phyloP scores from a whole-genome alignment of 108 stramenopile genomes.

The Skeletonema potamos region DNA sequence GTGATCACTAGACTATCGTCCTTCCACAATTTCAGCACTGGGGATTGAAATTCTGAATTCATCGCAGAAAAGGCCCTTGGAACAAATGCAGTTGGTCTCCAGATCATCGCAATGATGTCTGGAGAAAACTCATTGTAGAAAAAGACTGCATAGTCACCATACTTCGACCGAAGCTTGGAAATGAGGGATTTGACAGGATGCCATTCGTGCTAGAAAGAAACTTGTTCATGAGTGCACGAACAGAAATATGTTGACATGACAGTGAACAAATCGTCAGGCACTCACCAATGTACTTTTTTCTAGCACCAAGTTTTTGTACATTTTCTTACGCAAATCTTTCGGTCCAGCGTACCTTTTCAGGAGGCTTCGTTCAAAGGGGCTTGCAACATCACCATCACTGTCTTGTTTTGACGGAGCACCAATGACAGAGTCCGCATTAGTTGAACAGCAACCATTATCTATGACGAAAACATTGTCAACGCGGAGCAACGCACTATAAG shows the following conservation, averaged over 20 bases:
- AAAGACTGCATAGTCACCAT: conserved; percentile 69
- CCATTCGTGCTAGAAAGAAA: conserved; percentile 53
- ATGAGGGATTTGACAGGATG: conserved; percentile 69
- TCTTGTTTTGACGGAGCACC: not conserved
- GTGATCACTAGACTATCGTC: conserved; percentile 59
- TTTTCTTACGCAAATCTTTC: conserved; percentile 61
- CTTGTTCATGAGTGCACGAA: not conserved
- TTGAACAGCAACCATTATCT: conserved; percentile 74
- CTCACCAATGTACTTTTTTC: conserved; percentile 43
- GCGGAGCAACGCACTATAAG: conserved; percentile 77
- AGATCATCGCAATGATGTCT: conserved; percentile 76
- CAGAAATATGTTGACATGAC: not conserved
- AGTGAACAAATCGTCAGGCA: not conserved
- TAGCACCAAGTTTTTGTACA: conserved; percentile 68
- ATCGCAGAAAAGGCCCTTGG: conserved; percentile 65
- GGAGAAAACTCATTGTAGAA: conserved; percentile 82
- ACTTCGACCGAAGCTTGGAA: conserved; percentile 47
- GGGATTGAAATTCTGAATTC: conserved; percentile 65
- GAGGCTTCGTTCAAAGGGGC: conserved; percentile 63
- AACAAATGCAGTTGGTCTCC: conserved; percentile 68
- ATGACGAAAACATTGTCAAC: conserved; percentile 59
- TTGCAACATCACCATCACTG: conserved; percentile 1
- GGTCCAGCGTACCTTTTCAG: conserved; percentile 55
- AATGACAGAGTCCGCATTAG: conserved; percentile 35
- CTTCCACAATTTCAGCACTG: conserved; percentile 54